Base-by-base conservation (phyloP, 305 asterid genomes). In the Fraxinus albicans region DNA sequence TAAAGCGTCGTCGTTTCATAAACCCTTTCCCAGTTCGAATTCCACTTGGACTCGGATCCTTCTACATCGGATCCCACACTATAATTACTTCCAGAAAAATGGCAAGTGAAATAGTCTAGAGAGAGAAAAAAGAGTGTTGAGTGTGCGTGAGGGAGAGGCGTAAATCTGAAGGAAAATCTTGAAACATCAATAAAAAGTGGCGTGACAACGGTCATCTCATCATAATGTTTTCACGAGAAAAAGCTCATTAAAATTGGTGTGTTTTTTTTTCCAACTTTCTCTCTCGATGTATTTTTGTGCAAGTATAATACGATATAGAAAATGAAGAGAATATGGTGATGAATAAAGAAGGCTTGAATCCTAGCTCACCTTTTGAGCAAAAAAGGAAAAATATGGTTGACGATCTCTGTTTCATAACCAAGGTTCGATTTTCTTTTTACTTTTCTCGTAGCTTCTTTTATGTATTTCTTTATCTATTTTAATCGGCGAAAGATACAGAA, bases 181-280 rank as follows among this genome's bases (percentile, higher is more conserved):
- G 47, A 73, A 19, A 19, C 31, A 73, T n/a, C 8, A 31, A 76
- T 9, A 42, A 12, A 69, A 75, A 83, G 72, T 67, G 40, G 76
- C 74, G 83, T 79, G 84, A 44, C 69, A 82, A 86, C 83, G 84
- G 81, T 50, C 76, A 35, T 36, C 38, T 34, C 78, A 79, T 65
- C 83, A 50, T 80, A 38, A 84, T 89, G 80, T 79, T 87, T 75
- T 91, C 94, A 88, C 95, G 91, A 88, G 90, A 85, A 85, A 84
- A 86, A 87, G 87, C 86, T 84, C 84, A 69, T 86, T 75, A 47
- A 25, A 27, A 36, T 86, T 55, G 58, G 84, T 81, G 15, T 38
- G 8, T 35, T 15, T 63, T 60, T 78, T 83, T 29, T 40, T 8
- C 7, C 29, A 29, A 6, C 12, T 40, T 5, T 83, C 80, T 73